Evolutionary conservation across 2,329 filamentous ascomycete species (phyloP).

Genomic region (Cryphonectria nitschkei): DNA sequence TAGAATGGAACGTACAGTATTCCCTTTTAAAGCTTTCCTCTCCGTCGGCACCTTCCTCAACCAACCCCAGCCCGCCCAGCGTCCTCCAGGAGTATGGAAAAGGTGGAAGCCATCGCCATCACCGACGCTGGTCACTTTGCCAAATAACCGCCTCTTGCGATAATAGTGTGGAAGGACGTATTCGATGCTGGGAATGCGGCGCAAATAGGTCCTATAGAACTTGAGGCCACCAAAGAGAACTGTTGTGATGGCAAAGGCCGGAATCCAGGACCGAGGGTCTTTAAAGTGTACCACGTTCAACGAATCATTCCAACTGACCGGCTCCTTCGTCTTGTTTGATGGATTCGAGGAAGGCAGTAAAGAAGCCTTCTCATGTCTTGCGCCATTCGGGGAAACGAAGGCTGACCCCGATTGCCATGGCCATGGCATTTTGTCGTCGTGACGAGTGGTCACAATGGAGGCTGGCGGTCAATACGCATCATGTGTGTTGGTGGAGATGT

Average conservation of each 20-base stretch:
- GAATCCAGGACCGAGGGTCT: conserved; percentile 57
- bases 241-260: conserved; percentile 57
- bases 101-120: conserved; percentile 96
- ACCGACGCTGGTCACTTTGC: conserved; percentile 88
- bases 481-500: not conserved
- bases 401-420: conserved; percentile 27
- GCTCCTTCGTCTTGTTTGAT: conserved; percentile 31
- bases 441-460: conserved; percentile 2
- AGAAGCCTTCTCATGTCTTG: conserved; percentile 8
- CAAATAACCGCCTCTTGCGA: conserved; percentile 75
- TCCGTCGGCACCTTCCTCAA: conserved; percentile 72
- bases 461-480: not conserved
- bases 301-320: conserved; percentile 45
- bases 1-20: conserved; percentile 64
- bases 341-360: conserved; percentile 8
- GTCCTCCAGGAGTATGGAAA: conserved; percentile 93
- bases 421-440: conserved; percentile 28
- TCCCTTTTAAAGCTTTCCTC: conserved; percentile 70
- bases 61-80: conserved; percentile 90
- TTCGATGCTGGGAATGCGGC: conserved; percentile 77
- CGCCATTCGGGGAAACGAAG: conserved; percentile 11
- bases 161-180: conserved; percentile 78
- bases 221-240: conserved; percentile 57
- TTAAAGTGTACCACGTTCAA: conserved; percentile 54
- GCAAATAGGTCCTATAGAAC: conserved; percentile 76